Evolutionary conservation across 2,329 filamentous ascomycete genomes (phyloP), one percentile per base, ranked within the genome.

Genomic region (Sporothrix inflata): DNA sequence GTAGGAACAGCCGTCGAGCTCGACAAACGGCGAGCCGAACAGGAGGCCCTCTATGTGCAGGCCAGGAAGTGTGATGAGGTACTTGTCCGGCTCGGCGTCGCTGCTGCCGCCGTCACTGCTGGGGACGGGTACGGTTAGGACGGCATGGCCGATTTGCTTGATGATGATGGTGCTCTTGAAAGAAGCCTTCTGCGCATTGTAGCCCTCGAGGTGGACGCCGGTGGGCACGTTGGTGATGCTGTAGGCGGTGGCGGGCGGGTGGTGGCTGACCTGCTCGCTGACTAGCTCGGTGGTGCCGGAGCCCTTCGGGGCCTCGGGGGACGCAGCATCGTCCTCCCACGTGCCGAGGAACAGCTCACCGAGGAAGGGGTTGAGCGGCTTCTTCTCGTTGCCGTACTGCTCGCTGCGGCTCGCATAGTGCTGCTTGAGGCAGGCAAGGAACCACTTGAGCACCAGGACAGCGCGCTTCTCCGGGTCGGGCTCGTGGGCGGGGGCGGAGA

Each of bases 131-230:
- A 98, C 84, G 67, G 93, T 92, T 75, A 95, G 87, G 45, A 97
- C 84, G 53, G 94, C 94, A 79, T 98, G 94, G 47, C 95, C 95
- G 77, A 97, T 91, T 83, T 97, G 94, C 86, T 97, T 97, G 79
- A 99, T 92, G 78, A 95, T 92, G 81, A 98, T 98, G 60, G 95
- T 97, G 77, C 92, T 91, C 74, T 92, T 93, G 82, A 99, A 98
- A 19, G 94, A 97, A 4, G 95, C 94, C 82, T 97, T 98, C 80
- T 98, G 96, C 19, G 93, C 95, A 79, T 98, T 98, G 84, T 97
- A 98, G 70, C 95, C 95, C 84, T 91, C 85, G n/a, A 91, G 83
- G 78, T 86, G 86, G 67, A 98, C 89, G 73, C 94, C 94, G 74
- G 96, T 89, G 79, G 93, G 89, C 75, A 91, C 84, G 82, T 99